Percentiles rank a stretch among this genome's conserved stretches.
phyloP scores from a whole-genome alignment of 2,329 filamentous ascomycete species.

The Berkeleyomyces rouxiae region DNA sequence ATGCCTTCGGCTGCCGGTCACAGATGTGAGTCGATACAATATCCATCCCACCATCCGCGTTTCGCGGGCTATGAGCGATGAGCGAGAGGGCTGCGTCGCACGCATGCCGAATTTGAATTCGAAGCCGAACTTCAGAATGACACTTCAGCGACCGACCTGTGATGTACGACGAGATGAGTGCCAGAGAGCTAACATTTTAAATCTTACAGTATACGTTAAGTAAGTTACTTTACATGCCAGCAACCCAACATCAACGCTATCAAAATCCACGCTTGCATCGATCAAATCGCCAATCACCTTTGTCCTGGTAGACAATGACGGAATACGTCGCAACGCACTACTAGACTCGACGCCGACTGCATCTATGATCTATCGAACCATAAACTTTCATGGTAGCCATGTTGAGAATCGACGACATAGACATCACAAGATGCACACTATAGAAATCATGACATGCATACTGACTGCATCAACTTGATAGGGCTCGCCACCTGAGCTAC shows the following conservation, averaged over 20 bases:
- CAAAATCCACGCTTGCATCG: background rate
- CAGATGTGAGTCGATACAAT: slow-evolving; percentile 52
- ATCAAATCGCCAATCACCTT: background rate
- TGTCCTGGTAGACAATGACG: background rate
- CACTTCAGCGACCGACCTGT: background rate
- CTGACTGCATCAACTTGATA: slow-evolving; percentile 22
- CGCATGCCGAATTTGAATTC: slow-evolving; percentile 3
- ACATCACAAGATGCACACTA: slow-evolving; percentile 3
- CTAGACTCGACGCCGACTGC: too few relatives aligned
- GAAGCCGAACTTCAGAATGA: slow-evolving; percentile 2
- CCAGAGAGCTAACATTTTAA: slow-evolving; percentile 23
- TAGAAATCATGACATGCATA: slow-evolving; percentile 4
- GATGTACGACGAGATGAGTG: background rate
- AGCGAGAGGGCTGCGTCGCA: slow-evolving; percentile 4
- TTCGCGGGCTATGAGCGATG: background rate
- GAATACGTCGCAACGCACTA: background rate
- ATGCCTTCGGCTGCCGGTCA: slow-evolving; percentile 82
- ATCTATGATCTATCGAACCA: background rate
- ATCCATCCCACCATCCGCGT: background rate
- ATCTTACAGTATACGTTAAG: slow-evolving; percentile 64
- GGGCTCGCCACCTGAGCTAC: slow-evolving; percentile 97
- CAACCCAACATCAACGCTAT: background rate
- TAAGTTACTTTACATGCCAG: slow-evolving; percentile 35
- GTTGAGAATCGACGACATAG: slow-evolving; percentile 8
- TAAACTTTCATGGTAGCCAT: slow-evolving; percentile 5